Base-by-base conservation (phyloP, 805 yeast species). In the Kodamaea hsintzibuensis region DNA sequence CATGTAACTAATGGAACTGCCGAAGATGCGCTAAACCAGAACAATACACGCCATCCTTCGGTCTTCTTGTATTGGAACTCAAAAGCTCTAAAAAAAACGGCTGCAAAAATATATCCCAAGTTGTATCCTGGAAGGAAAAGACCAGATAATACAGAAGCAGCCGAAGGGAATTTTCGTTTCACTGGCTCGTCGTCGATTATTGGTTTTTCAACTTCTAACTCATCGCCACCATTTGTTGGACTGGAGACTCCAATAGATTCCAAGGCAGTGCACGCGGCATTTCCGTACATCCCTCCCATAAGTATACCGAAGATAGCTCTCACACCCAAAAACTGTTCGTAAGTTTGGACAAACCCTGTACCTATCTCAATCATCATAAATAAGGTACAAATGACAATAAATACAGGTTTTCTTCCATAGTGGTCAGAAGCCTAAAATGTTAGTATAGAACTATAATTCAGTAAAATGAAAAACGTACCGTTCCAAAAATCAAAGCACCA, bases 51-150 rank as follows among this genome's bases (percentile, higher is more conserved):
- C 69, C 69, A 65, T 0, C 59, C 59, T 33, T 56, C 8, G 40
- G 48, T 51, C n/a, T 37, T 54, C n/a, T 59, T 55, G 42, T 58
- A 61, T 16, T 54, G 49, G 46, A 55, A 57, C 9, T 57, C 57
- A 45, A 64, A 62, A 12, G 65, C 65, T 30, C 68, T 50, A 57
- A 57, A 62, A 51, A 65, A 65, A 2, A 63, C 52, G 16, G 65
- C 68, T 2, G 63, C 68, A 42, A 65, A 47, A 13, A 65, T 57
- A 49, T 58, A 64, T 3, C 69, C 69, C 9, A 65, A 57, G 12
- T 63, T 66, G 54, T 65, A 65, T n/a, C 68, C 69, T 8, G 65
- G 65, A 51, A 64, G 65, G 57, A 65, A 65, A 7, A 65, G 58
- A 8, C 68, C 69, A 10, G 64, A 59, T 33, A 65, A 55, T 3